phyloP scores from a whole-genome alignment of 2,329 filamentous ascomycete species.

The Ophiosphaerella narmari region DNA sequence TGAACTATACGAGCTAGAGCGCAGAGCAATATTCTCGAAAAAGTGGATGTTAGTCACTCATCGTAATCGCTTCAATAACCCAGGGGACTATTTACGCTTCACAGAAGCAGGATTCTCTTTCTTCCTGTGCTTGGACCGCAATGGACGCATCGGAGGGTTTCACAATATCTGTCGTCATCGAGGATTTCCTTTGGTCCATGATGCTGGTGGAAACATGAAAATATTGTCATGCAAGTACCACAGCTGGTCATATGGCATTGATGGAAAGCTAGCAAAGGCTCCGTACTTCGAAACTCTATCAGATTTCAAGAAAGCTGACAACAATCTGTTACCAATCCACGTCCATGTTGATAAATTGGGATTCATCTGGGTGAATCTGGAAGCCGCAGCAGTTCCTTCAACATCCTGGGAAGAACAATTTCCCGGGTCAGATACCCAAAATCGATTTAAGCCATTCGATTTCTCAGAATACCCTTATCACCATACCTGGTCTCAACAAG shows the following conservation, averaged over 20 bases:
- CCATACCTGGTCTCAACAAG: conserved; percentile 39
- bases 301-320: too few relatives aligned
- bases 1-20: conserved; percentile 52
- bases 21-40: conserved; percentile 51
- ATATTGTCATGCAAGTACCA: too few relatives aligned
- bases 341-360: too few relatives aligned
- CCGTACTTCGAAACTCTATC: too few relatives aligned
- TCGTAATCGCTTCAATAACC: conserved; percentile 20
- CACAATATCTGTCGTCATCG: conserved; percentile 51
- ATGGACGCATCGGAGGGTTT: conserved; percentile 32
- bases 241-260: too few relatives aligned
- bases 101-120: conserved; percentile 14
- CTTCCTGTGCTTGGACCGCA: conserved; percentile 13
- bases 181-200: conserved; percentile 30
- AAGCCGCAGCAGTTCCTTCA: too few relatives aligned
- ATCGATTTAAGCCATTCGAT: conserved; percentile 37
- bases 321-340: too few relatives aligned
- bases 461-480: conserved; percentile 55
- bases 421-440: conserved; percentile 36
- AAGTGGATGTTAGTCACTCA: conserved; percentile 44
- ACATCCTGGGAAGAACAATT: conserved; percentile 33
- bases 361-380: too few relatives aligned
- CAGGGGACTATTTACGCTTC: conserved; percentile 20
- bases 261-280: too few relatives aligned
- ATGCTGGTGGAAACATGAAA: too few relatives aligned